These are phyloP conservation scores for Dactylellina cionopaga DNA, from an alignment of 2,329 filamentous ascomycete species.

Conservation along the genomic window DNA sequence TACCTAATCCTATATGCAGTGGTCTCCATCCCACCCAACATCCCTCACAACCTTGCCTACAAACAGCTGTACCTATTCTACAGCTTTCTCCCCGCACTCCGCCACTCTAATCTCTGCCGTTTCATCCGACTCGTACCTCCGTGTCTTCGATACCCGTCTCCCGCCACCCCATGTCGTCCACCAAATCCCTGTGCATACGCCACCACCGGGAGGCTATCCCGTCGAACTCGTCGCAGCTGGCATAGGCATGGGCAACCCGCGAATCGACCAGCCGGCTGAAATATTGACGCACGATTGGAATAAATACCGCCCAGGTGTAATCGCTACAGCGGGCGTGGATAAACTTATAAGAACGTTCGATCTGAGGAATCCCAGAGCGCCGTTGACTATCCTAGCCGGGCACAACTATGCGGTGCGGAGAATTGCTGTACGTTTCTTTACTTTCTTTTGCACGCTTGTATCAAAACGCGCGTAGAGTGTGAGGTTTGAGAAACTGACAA, in stretches of 20 bases:
- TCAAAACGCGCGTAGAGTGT: background rate
- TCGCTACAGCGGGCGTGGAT: conserved; percentile 92
- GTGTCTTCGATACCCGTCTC: conserved; percentile 90
- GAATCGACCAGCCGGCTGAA: conserved; percentile 70
- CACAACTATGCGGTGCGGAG: conserved; percentile 91
- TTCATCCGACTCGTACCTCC: conserved; percentile 85
- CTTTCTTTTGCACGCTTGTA: background rate
- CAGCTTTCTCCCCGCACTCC: conserved; percentile 88
- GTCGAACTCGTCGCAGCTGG: conserved; percentile 55
- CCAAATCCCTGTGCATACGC: conserved; percentile 83
- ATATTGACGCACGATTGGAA: conserved; percentile 98
- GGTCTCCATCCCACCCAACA: conserved; percentile 79
- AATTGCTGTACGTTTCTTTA: conserved; percentile 65
- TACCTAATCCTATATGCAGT: too few species aligned
- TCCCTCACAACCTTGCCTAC: conserved; percentile 88
- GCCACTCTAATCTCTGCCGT: conserved; percentile 87
- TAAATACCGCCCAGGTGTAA: conserved; percentile 86
- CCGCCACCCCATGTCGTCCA: conserved; percentile 82
- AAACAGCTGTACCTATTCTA: conserved; percentile 92
- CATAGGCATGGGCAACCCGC: conserved; percentile 59
- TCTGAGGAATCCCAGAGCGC: conserved; percentile 79
- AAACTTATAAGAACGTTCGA: conserved; percentile 88
- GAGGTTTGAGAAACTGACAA: background rate
- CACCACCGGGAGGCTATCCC: conserved; percentile 62
- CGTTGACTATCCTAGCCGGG: conserved; percentile 77